A percentile compares a stretch with the other conserved stretches of the same genome.
Conservation (phyloP, 306 rosid species). For the Cicer cuneatum region DNA sequence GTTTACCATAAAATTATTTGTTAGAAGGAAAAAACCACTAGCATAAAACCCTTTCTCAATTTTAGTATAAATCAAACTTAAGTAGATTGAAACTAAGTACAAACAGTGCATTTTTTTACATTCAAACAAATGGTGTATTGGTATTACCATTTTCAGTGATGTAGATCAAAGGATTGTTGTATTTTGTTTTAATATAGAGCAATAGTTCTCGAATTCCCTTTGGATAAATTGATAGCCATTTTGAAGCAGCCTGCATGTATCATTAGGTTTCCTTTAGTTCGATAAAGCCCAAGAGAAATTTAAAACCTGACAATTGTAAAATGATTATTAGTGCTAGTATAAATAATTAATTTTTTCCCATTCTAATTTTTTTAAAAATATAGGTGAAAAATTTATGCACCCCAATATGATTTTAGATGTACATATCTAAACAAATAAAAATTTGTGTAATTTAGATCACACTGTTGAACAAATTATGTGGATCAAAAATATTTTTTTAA, state of each 20-base stretch:
- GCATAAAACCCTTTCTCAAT: not conserved
- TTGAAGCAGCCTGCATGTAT: conserved; percentile 53
- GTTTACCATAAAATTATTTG: not conserved
- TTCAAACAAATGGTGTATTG: not conserved
- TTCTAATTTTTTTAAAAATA: too few species aligned
- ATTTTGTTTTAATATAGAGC: conserved; percentile 46
- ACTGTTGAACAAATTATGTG: too few species aligned
- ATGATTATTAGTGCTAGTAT: too few species aligned
- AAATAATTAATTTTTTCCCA: too few species aligned
- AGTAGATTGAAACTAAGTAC: not conserved
- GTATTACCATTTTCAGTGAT: conserved; percentile 48
- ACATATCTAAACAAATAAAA: too few species aligned
- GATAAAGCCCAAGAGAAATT: not conserved
- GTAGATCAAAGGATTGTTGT: conserved; percentile 42
- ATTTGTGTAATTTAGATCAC: too few species aligned
- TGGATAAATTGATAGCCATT: conserved; percentile 56
- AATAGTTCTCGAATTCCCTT: conserved; percentile 53
- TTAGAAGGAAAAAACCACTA: not conserved
- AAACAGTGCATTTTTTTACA: not conserved
- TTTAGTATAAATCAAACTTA: not conserved
- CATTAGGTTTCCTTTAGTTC: not conserved
- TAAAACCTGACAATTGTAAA: not conserved
- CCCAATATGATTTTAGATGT: too few species aligned
- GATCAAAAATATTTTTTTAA: too few species aligned
- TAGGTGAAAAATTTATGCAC: too few species aligned